phyloP scores from a whole-genome alignment of 176 grass and related monocot genomes.

The Carex myosuroides region DNA sequence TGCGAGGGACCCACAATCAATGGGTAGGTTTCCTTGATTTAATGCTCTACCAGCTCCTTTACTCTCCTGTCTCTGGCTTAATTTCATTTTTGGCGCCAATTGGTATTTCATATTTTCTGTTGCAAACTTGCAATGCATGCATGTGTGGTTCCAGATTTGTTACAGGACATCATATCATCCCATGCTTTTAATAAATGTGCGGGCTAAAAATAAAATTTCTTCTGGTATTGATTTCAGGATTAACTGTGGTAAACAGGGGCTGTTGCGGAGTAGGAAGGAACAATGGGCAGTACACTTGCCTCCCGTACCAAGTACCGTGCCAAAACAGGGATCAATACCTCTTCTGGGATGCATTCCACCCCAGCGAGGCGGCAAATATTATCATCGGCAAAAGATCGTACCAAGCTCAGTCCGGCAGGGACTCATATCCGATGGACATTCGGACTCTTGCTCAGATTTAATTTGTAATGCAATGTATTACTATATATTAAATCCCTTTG shows the following conservation, averaged over 20 bases:
- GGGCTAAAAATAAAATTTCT: neutral
- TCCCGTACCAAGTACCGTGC: conserved; percentile 77
- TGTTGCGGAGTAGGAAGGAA: conserved; percentile 97
- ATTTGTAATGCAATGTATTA: neutral
- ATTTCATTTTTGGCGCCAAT: conserved; percentile 6
- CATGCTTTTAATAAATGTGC: neutral
- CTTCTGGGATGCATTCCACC: conserved; percentile 98
- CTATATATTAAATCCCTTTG: neutral
- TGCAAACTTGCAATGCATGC: neutral
- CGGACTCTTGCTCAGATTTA: conserved; percentile 51
- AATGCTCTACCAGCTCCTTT: neutral
- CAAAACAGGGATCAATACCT: conserved; percentile 66
- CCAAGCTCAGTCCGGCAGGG: conserved; percentile 46
- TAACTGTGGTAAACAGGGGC: conserved; percentile 55
- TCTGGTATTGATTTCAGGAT: conserved; percentile 24
- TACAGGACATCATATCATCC: neutral
- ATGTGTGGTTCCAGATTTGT: neutral
- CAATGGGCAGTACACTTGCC: conserved; percentile 93
- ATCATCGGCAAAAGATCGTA: conserved; percentile 74
- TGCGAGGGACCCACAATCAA: conserved; percentile 28
- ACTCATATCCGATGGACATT: conserved; percentile 86
- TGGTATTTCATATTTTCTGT: neutral
- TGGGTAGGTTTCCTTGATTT: conserved; percentile 14
- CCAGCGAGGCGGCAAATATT: conserved; percentile 73
- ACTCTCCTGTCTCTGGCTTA: neutral